Percentiles rank a stretch among this genome's conserved stretches.
Conservation (phyloP, 768 basidiomycete genomes). For the Postia placenta region DNA sequence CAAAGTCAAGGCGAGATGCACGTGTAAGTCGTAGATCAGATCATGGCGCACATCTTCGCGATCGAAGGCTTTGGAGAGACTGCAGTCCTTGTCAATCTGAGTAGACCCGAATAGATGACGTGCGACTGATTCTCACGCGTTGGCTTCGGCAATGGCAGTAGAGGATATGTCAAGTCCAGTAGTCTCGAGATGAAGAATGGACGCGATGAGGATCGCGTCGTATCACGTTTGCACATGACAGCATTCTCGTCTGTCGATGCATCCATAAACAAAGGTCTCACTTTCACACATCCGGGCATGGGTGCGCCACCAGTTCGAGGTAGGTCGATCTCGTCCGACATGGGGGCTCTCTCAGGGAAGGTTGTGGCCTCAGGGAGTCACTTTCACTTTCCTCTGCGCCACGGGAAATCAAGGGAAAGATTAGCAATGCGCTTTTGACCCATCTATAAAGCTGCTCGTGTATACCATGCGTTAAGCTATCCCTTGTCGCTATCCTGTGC, state of each 20-base stretch:
- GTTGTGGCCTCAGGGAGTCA: constrained; percentile 66
- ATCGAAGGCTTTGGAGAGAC: constrained; percentile 31
- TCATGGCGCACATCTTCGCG: constrained; percentile 34
- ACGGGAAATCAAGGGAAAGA: not conserved
- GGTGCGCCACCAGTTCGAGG: constrained; percentile 39
- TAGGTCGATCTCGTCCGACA: constrained; percentile 34
- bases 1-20: constrained; percentile 12
- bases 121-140: constrained; percentile 25
- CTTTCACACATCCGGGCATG: constrained; percentile 55
- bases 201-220: constrained; percentile 51
- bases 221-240: constrained; percentile 46
- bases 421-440: not conserved
- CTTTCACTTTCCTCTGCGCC: constrained; percentile 21
- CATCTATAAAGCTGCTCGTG: not conserved
- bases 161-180: constrained; percentile 46
- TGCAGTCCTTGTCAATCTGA: no score
- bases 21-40: constrained; percentile 66
- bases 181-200: constrained; percentile 39
- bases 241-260: not conserved
- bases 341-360: constrained; percentile 38
- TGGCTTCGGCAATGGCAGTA: constrained; percentile 45
- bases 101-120: constrained; percentile 42
- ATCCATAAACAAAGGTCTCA: constrained; percentile 8
- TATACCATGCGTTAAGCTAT: constrained; percentile 19
- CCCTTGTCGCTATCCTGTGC: constrained; percentile 5